phyloP scores from a whole-genome alignment of 495 filamentous ascomycete genomes.

The Annulohypoxylon nitens region DNA sequence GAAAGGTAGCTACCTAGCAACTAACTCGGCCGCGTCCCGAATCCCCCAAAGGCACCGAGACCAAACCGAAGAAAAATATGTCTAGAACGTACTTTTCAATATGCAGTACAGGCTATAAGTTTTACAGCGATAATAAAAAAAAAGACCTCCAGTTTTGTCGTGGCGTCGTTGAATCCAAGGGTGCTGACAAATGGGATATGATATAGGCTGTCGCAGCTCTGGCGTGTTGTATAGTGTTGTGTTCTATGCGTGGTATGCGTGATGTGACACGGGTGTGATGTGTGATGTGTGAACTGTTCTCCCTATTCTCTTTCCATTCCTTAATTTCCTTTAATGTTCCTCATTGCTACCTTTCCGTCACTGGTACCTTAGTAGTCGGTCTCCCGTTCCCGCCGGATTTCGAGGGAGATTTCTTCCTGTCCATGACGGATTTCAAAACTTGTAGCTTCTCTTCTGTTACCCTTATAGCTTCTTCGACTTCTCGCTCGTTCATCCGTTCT shows the following conservation, averaged over 20 bases:
- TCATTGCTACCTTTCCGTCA: constrained; percentile 32
- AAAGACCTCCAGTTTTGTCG: constrained; percentile 43
- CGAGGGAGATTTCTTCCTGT: constrained; percentile 61
- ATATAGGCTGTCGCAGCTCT: constrained; percentile 39
- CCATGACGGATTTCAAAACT: constrained; percentile 78
- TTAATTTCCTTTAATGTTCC: neutral
- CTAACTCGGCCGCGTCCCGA: constrained; percentile 16
- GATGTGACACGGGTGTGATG: neutral
- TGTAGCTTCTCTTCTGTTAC: constrained; percentile 86
- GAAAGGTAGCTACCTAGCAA: constrained; percentile 21
- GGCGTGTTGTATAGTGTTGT: constrained; percentile 3
- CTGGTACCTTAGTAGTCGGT: constrained; percentile 31
- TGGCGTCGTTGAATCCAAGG: constrained; percentile 46
- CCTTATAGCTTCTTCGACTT: constrained; percentile 86
- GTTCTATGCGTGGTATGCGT: neutral
- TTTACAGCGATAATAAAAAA: constrained; percentile 44
- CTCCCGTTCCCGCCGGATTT: constrained; percentile 33
- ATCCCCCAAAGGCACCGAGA: constrained; percentile 18
- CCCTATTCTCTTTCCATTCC: constrained; percentile 9
- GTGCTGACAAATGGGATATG: constrained; percentile 45
- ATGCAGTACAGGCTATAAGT: constrained; percentile 50
- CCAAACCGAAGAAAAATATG: constrained; percentile 28
- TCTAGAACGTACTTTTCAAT: constrained; percentile 32
- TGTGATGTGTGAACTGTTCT: constrained; percentile 22
- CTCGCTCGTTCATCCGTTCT: constrained; percentile 80